Evolutionary conservation across 441 rosid genomes (phyloP), one percentile per base, ranked within the genome.

Genomic region (Kokia cookei): DNA sequence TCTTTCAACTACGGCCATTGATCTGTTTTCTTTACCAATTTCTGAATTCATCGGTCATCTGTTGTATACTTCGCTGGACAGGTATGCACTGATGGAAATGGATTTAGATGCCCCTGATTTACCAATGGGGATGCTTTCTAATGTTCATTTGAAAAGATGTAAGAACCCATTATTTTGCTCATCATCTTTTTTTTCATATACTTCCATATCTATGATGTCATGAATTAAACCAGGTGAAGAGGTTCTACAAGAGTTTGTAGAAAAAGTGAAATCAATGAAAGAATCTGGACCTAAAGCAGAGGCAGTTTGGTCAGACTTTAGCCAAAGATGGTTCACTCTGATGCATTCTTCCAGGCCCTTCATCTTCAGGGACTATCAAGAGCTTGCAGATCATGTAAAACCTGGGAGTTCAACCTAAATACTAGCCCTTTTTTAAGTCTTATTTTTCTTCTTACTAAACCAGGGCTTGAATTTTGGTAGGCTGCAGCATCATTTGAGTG

Each of bases 1-100:
- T n/a, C 67, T 50, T 17, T 10, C 9, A 2, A 10, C 13, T 13
- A 43, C 13, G 42, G 10, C 14, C 55, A 12, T 12, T 67, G 54
- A 22, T 53, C 27, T 6, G 40, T 24, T 29, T 42, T 48, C 35
- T 8, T 43, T n/a, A 51, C 55, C 17, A 15, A 14, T 6, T 10
- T 7, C 15, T 15, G 9, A 32, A 37, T 27, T 54, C 7, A 11
- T 26, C 14, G 2, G 53, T 4, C 10, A 2, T 19, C 22, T 19
- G 22, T 19, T 19, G 22, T 48, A 32, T 5, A 1, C 40, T 9
- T 43, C 11, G 58, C 65, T 13, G 35, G 1, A 3, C 64, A 89
- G 97, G 78, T 91, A 88, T 68, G 93, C 98, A 0, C 48, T 93
- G 58, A 88, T 85, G 93, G 99, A 89, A 78, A 86, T 87, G 75